Conservation (phyloP, 2,329 filamentous ascomycete genomes). For the Scedosporium apiospermum region DNA sequence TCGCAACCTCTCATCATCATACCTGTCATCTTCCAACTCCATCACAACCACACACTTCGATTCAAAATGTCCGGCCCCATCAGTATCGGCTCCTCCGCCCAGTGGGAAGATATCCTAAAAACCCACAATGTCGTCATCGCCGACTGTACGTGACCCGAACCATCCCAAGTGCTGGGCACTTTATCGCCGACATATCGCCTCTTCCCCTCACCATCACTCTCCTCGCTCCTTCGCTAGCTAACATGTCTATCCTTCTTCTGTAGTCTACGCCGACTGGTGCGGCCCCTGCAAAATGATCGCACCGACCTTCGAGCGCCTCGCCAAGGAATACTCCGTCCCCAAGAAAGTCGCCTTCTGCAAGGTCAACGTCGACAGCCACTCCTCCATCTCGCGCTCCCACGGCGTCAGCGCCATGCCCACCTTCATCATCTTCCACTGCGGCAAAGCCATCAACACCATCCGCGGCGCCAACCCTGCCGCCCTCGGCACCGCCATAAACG, state of each 20-base stretch:
- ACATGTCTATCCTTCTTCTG: slow-evolving; percentile 6
- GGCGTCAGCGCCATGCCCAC: slow-evolving; percentile 84
- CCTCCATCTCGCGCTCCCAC: slow-evolving; percentile 67
- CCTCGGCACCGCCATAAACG: slow-evolving; percentile 67
- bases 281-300: slow-evolving; percentile 88
- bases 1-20: not conserved
- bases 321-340: slow-evolving; percentile 68
- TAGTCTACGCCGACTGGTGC: slow-evolving; percentile 94
- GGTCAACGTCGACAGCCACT: slow-evolving; percentile 79
- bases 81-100: slow-evolving; percentile 53
- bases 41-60: not conserved
- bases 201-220: not conserved
- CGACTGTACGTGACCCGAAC: slow-evolving; percentile 59
- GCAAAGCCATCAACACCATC: slow-evolving; percentile 64
- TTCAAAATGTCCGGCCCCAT: slow-evolving; percentile 35
- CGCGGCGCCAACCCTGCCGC: slow-evolving; percentile 71
- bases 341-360: slow-evolving; percentile 83
- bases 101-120: slow-evolving; percentile 64
- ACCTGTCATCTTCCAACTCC: not conserved
- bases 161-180: too few relatives aligned
- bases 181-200: not conserved
- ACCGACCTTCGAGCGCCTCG: slow-evolving; percentile 77
- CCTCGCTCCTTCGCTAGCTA: slow-evolving; percentile 4
- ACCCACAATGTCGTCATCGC: slow-evolving; percentile 73
- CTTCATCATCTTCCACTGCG: slow-evolving; percentile 81